These are phyloP conservation scores for Diaporthe helianthi DNA, from an alignment of 2,329 filamentous ascomycete species.

Conservation along the genomic window DNA sequence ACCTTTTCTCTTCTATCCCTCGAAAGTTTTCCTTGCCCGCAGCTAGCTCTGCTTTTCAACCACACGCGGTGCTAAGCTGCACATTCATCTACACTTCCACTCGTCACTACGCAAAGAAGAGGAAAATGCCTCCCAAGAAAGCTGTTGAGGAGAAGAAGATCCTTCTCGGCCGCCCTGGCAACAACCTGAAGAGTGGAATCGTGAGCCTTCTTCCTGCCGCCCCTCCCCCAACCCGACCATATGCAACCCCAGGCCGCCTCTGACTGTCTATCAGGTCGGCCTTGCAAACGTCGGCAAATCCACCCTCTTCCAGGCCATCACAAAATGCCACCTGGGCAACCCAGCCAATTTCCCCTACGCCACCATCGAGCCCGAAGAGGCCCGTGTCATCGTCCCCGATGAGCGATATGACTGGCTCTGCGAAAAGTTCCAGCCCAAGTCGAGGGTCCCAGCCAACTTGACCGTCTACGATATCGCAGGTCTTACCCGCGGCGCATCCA, in stretches of 20 bases:
- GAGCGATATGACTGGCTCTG: conserved; percentile 95
- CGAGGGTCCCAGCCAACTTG: conserved; percentile 92
- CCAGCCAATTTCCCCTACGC: conserved; percentile 99
- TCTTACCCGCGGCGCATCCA: conserved; percentile 93
- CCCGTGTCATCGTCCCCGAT: conserved; percentile 95
- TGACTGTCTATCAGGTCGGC: conserved; percentile 75
- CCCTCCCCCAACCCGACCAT: conserved; percentile 28
- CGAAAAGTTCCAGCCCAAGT: conserved; percentile 98
- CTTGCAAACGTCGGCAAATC: conserved; percentile 99
- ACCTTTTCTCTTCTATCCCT: conserved; percentile 61
- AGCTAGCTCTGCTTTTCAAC: conserved; percentile 72
- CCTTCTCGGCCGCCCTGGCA: conserved; percentile 92
- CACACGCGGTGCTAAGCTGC: conserved; percentile 59
- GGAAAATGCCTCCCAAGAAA: conserved; percentile 95
- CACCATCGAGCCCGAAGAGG: conserved; percentile 98
- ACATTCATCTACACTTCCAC: conserved; percentile 55
- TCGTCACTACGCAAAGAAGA: conserved; percentile 66
- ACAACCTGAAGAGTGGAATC: conserved; percentile 99
- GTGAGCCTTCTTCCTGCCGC: conserved; percentile 58
- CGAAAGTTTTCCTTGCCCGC: conserved; percentile 60
- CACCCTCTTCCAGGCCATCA: conserved; percentile 99
- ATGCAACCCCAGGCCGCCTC: conserved; percentile 40
- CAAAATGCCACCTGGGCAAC: conserved; percentile 96
- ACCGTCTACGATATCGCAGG: conserved; percentile 99
- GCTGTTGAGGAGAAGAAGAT: conserved; percentile 91